phyloP scores from a whole-genome alignment of 331 rosid genomes.

The Rosa hybrid region DNA sequence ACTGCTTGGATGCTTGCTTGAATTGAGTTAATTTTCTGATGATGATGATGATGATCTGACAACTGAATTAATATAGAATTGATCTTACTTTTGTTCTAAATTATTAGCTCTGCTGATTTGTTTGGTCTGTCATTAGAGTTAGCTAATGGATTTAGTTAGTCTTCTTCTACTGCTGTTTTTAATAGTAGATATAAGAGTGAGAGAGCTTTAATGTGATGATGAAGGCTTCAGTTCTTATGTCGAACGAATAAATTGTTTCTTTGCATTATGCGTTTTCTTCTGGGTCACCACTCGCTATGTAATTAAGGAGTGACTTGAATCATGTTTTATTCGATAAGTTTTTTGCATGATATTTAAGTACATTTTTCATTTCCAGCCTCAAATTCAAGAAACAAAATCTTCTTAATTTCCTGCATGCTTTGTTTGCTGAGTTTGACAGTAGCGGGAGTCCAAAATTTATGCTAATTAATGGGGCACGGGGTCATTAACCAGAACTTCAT shows the following conservation, averaged over 20 bases:
- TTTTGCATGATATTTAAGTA: neutral
- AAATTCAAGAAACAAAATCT: neutral
- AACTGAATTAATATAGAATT: slow-evolving; percentile 2
- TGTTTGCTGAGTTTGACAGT: neutral
- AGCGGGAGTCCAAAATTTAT: neutral
- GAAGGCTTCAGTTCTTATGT: neutral
- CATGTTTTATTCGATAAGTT: neutral
- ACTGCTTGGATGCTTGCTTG: slow-evolving; percentile 77
- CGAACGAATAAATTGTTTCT: neutral
- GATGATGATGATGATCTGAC: slow-evolving; percentile 15
- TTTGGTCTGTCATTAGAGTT: neutral
- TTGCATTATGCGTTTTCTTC: neutral
- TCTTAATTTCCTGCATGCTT: neutral
- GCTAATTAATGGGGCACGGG: neutral
- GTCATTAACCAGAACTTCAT: neutral
- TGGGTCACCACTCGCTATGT: neutral
- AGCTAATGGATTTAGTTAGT: slow-evolving; percentile 2
- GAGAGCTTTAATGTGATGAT: neutral
- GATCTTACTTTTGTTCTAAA: neutral
- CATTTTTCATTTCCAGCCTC: neutral
- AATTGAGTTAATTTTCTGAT: slow-evolving; percentile 3
- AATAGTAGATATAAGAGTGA: neutral
- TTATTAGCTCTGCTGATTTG: neutral
- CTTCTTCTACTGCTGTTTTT: slow-evolving; percentile 1
- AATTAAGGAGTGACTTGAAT: neutral